phyloP scores from a whole-genome alignment of 2,329 filamentous ascomycete genomes.

The Trichoderma breve region DNA sequence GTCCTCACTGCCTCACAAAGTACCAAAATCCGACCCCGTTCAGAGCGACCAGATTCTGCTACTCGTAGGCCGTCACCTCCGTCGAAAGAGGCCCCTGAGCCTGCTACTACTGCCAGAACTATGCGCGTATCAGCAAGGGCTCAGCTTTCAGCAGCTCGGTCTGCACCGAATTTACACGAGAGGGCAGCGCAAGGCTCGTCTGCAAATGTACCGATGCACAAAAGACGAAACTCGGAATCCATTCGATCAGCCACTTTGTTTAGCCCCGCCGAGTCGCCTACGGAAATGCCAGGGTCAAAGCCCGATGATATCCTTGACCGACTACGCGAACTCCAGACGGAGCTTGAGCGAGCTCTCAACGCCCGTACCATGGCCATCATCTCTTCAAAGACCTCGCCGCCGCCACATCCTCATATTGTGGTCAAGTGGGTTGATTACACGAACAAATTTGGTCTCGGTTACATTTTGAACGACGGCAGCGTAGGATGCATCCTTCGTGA shows the following conservation, averaged over 20 bases:
- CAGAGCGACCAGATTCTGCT: constrained; percentile 23
- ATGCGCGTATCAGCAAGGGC: constrained; percentile 31
- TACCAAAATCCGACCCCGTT: constrained; percentile 30
- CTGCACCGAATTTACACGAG: constrained; percentile 32
- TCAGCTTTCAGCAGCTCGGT: constrained; percentile 29
- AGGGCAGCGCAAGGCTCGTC: constrained; percentile 31
- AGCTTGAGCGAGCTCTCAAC: constrained; percentile 62
- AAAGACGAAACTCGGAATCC: constrained; percentile 31
- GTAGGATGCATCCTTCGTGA: constrained; percentile 68
- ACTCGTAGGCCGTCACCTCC: background rate
- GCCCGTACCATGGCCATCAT: constrained; percentile 61
- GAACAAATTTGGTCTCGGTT: constrained; percentile 81
- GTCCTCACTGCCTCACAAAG: constrained; percentile 31
- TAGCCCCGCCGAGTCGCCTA: constrained; percentile 51
- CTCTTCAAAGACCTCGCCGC: constrained; percentile 51
- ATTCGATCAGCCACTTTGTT: constrained; percentile 52
- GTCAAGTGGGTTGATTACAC: constrained; percentile 88
- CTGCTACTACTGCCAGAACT: constrained; percentile 25
- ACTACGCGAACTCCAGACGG: constrained; percentile 55
- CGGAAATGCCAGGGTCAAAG: constrained; percentile 50
- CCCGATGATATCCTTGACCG: constrained; percentile 58
- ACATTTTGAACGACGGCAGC: constrained; percentile 78
- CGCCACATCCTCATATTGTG: constrained; percentile 61
- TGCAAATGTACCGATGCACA: constrained; percentile 26
- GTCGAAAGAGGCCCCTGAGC: constrained; percentile 27